Percentiles rank a stretch among this genome's conserved stretches.
These are phyloP conservation scores for Boletus rufocinnamomeus DNA, from an alignment of 768 basidiomycete species.

Conservation along the genomic window DNA sequence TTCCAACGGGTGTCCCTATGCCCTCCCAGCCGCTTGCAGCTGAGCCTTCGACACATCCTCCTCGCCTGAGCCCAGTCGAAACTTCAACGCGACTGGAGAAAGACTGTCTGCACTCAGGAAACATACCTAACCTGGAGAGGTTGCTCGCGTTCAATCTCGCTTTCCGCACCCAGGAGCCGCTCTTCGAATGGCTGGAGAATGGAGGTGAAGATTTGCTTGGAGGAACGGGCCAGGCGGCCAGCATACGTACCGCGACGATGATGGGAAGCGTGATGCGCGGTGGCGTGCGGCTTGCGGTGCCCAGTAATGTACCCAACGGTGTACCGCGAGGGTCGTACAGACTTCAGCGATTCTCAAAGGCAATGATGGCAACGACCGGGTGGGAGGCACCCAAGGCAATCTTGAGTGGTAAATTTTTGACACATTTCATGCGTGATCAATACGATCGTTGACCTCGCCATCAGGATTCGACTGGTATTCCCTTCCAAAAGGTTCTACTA, in stretches of 20 bases:
- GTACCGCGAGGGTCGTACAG: slow-evolving; percentile 45
- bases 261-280: not conserved
- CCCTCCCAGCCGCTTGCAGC: not conserved
- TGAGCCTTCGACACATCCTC: not conserved
- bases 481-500: no score
- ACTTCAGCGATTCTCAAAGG: slow-evolving; percentile 69
- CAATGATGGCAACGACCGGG: slow-evolving; percentile 69
- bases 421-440: no score
- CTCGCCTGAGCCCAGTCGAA: not conserved
- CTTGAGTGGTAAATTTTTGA: slow-evolving; percentile 45
- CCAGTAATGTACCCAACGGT: not conserved
- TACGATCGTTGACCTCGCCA: no score
- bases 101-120: not conserved
- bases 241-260: not conserved
- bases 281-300: not conserved
- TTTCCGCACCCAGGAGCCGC: slow-evolving; percentile 54
- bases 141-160: slow-evolving; percentile 70
- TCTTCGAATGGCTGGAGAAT: no score
- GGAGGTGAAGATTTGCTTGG: slow-evolving; percentile 38
- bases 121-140: slow-evolving; percentile 10
- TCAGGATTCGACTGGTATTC: no score
- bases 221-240: slow-evolving; percentile 25
- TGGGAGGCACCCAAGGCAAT: slow-evolving; percentile 71
- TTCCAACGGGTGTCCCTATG: not conserved
- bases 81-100: not conserved